Evolutionary conservation across 2,329 filamentous ascomycete species (phyloP).

Genomic region (Bipolaris oryzae): DNA sequence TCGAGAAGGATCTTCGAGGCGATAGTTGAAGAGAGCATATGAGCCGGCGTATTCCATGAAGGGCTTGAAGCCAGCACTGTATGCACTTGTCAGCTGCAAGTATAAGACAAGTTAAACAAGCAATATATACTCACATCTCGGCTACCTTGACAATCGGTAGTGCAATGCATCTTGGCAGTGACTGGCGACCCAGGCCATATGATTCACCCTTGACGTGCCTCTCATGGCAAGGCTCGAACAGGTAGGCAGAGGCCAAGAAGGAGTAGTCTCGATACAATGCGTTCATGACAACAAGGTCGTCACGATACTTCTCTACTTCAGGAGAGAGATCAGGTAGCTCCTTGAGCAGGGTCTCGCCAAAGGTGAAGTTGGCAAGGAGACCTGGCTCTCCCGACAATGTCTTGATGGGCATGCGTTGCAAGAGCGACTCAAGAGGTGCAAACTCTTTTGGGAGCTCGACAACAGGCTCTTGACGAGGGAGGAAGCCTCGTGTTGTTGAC

Average conservation of each 20-base stretch:
- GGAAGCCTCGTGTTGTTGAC: constrained; percentile 74
- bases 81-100: neutral
- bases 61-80: constrained; percentile 75
- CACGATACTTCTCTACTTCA: constrained; percentile 71
- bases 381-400: constrained; percentile 75
- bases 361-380: constrained; percentile 73
- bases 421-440: constrained; percentile 70
- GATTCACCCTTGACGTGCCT: constrained; percentile 68
- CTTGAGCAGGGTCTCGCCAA: constrained; percentile 76
- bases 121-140: constrained; percentile 71
- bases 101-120: neutral
- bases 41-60: constrained; percentile 84
- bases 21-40: constrained; percentile 69
- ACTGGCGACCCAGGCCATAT: constrained; percentile 78
- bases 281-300: constrained; percentile 79
- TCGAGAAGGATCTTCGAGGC: constrained; percentile 60
- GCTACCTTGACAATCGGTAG: constrained; percentile 82
- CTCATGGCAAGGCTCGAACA: constrained; percentile 90
- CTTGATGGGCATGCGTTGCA: constrained; percentile 79
- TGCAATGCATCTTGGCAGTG: constrained; percentile 75
- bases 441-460: constrained; percentile 73
- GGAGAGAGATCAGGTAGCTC: constrained; percentile 78
- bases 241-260: constrained; percentile 85
- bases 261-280: constrained; percentile 91
- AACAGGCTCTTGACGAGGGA: constrained; percentile 63